phyloP scores from a whole-genome alignment of 2,329 filamentous ascomycete genomes.

The Gnomoniopsis sp. region DNA sequence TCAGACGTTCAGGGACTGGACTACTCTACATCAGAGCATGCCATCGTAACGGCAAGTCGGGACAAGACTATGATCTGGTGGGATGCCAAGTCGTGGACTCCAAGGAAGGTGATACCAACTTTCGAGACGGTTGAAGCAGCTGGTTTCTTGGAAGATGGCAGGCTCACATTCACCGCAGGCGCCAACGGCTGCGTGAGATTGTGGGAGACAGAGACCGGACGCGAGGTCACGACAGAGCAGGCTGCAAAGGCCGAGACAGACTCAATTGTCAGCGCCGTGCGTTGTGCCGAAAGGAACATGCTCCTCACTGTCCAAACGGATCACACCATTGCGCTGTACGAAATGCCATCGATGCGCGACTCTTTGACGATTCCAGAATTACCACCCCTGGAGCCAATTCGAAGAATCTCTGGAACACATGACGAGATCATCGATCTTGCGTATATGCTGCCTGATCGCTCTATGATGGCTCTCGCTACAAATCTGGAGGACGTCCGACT shows the following conservation, averaged over 20 bases:
- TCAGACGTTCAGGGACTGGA: conserved; percentile 89
- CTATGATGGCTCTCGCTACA: conserved; percentile 83
- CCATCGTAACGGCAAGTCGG: conserved; percentile 78
- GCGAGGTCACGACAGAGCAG: conserved; percentile 77
- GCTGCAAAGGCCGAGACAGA: conserved; percentile 56
- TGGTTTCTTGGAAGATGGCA: conserved; percentile 71
- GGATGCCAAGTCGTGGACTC: conserved; percentile 83
- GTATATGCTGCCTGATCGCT: conserved; percentile 77
- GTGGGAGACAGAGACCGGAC: conserved; percentile 75
- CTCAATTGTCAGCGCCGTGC: conserved; percentile 69
- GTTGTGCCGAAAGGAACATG: conserved; percentile 62
- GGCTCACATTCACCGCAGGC: conserved; percentile 77
- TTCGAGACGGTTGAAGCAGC: conserved; percentile 82
- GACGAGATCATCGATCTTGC: conserved; percentile 96
- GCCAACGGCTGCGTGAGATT: conserved; percentile 78
- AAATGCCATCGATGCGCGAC: conserved; percentile 37
- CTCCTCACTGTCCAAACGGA: conserved; percentile 84
- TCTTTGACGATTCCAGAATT: conserved; percentile 31
- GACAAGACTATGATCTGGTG: conserved; percentile 95
- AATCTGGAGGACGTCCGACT: conserved; percentile 93
- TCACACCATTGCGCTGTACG: conserved; percentile 79
- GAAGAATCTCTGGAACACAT: conserved; percentile 90
- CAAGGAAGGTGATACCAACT: conserved; percentile 74
- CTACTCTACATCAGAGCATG: conserved; percentile 71
- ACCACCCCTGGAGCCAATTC: conserved; percentile 50